phyloP scores from a whole-genome alignment of 768 basidiomycete genomes.

The Dioszegia aurantiaca region DNA sequence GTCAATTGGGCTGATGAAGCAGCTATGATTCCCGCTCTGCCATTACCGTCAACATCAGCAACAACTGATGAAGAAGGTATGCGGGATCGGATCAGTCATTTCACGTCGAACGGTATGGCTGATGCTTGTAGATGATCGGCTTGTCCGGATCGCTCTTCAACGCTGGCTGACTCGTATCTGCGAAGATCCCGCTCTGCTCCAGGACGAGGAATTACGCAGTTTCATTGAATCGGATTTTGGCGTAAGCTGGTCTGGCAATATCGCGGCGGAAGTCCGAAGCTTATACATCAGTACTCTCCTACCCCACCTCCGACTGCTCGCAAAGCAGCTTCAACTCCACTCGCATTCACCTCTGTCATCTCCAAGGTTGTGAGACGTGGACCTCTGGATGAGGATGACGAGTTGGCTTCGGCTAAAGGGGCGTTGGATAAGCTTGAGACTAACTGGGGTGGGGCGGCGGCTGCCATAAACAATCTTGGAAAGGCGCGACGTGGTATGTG shows the following conservation, averaged over 20 bases:
- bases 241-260: conserved; percentile 45
- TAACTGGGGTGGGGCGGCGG: conserved; percentile 87
- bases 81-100: conserved; percentile 16
- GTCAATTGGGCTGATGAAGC: neutral
- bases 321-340: conserved; percentile 23
- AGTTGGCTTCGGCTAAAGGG: conserved; percentile 80
- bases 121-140: conserved; percentile 68
- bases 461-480: conserved; percentile 82
- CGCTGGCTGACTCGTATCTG: conserved; percentile 90
- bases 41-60: conserved; percentile 93
- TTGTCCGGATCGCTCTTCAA: conserved; percentile 92
- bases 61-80: conserved; percentile 86
- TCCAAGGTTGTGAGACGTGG: conserved; percentile 56
- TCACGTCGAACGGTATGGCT: neutral
- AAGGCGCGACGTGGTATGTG: conserved; percentile 71
- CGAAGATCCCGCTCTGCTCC: conserved; percentile 80
- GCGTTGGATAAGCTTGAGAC: conserved; percentile 88
- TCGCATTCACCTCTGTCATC: conserved; percentile 37
- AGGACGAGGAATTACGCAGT: conserved; percentile 88
- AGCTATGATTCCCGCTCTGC: conserved; percentile 88
- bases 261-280: too few species aligned
- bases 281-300: conserved; percentile 46
- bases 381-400: conserved; percentile 92
- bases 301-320: conserved; percentile 38
- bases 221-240: conserved; percentile 99